These are phyloP conservation scores for Nakazawaea wickerhamii DNA, from an alignment of 805 yeast genomes.

Conservation along the genomic window DNA sequence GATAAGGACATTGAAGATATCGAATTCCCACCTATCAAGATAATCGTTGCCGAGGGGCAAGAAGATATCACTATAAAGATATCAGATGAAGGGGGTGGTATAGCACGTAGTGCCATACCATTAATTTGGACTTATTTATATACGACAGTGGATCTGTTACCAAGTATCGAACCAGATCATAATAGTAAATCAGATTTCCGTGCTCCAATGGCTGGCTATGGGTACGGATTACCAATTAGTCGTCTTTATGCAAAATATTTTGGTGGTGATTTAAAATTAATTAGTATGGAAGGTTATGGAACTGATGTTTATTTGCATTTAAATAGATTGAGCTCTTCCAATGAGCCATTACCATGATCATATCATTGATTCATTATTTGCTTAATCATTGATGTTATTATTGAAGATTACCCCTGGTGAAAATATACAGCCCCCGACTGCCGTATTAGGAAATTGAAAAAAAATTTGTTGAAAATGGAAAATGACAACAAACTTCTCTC, in stretches of 20 bases:
- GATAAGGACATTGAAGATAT: conserved; percentile 51
- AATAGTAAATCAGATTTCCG: conserved; percentile 61
- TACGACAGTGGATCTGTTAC: conserved; percentile 77
- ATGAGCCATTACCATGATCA: conserved; percentile 56
- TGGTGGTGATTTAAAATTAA: conserved; percentile 84
- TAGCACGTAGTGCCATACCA: conserved; percentile 78
- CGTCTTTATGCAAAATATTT: conserved; percentile 83
- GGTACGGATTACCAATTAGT: conserved; percentile 86
- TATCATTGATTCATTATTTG: neutral
- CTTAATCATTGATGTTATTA: neutral
- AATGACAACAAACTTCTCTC: too few species aligned
- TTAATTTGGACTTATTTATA: conserved; percentile 88
- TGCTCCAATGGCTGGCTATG: conserved; percentile 94
- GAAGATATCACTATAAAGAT: conserved; percentile 89
- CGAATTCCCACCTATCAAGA: conserved; percentile 76
- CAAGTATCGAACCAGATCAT: conserved; percentile 54
- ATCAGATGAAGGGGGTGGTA: conserved; percentile 93
- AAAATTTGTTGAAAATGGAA: too few species aligned
- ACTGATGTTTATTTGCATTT: conserved; percentile 88
- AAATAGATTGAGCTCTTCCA: conserved; percentile 67
- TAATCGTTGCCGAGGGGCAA: conserved; percentile 81
- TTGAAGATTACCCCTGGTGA: too few species aligned
- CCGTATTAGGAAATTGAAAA: too few species aligned
- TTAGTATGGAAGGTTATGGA: conserved; percentile 92
- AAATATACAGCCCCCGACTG: too few species aligned